Percentiles rank a stretch among this genome's conserved stretches.
Evolutionary conservation across 1,284 basidiomycete genomes (phyloP).

Genomic region (Cryptococcus sp.): DNA sequence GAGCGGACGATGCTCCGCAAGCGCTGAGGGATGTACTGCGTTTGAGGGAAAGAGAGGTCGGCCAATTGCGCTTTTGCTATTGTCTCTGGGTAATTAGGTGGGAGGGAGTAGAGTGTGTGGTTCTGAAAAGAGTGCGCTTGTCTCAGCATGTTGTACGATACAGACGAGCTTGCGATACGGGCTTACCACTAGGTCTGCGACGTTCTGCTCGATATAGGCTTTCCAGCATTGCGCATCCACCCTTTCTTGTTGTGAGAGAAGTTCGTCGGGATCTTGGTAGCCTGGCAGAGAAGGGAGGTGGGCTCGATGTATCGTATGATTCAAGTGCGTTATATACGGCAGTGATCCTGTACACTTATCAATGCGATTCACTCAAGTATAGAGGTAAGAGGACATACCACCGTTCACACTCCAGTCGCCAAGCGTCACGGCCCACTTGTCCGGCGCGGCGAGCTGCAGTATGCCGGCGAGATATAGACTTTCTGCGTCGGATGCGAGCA

Average conservation of each 20-base stretch:
- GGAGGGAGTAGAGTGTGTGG: conserved; percentile 47
- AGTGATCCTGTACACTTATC: conserved; percentile 24
- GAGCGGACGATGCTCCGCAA: conserved; percentile 36
- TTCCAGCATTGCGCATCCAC: conserved; percentile 41
- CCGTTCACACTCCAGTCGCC: conserved; percentile 37
- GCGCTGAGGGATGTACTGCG: conserved; percentile 46
- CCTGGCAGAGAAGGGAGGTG: conserved; percentile 31
- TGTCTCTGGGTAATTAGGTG: conserved; percentile 39
- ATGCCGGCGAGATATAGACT: conserved; percentile 33
- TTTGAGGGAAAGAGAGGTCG: conserved; percentile 36
- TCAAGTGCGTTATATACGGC: conserved; percentile 38
- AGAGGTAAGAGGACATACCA: conserved; percentile 14
- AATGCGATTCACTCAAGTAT: not conserved
- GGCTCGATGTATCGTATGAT: conserved; percentile 15
- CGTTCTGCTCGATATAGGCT: conserved; percentile 43
- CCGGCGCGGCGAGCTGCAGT: conserved; percentile 29
- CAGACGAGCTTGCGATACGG: not conserved
- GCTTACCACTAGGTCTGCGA: conserved; percentile 47
- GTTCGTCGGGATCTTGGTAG: conserved; percentile 32
- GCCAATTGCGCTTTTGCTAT: conserved; percentile 35
- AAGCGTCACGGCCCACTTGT: conserved; percentile 19
- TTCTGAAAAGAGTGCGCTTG: conserved; percentile 34
- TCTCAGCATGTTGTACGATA: no score
- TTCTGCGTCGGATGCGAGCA: conserved; percentile 40
- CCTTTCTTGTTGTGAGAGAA: conserved; percentile 24